Evolutionary conservation across 2,329 filamentous ascomycete genomes (phyloP).

Genomic region (Trichoderma arundinaceum): DNA sequence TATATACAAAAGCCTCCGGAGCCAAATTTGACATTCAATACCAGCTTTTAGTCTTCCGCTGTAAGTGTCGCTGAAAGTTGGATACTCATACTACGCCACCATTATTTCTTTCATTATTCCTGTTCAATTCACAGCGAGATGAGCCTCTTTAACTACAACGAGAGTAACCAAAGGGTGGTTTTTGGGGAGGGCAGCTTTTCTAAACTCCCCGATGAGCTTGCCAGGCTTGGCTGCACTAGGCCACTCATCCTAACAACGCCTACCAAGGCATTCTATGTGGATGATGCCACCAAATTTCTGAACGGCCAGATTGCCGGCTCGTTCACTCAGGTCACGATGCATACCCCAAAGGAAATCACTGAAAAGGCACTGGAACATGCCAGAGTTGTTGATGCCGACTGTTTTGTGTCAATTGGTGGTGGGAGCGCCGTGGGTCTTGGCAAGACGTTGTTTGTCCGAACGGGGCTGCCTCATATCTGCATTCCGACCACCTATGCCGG

Average conservation of each 20-base stretch:
- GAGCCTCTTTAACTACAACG: conserved; percentile 17
- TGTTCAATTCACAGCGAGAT: neutral
- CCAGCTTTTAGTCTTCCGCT: no score
- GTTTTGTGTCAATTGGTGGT: conserved; percentile 44
- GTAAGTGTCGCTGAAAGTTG: no score
- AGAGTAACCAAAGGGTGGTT: conserved; percentile 47
- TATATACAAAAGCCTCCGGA: neutral
- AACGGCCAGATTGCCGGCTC: conserved; percentile 28
- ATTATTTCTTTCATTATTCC: no score
- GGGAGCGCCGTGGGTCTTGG: conserved; percentile 59
- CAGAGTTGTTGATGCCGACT: conserved; percentile 54
- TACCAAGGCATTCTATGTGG: conserved; percentile 13
- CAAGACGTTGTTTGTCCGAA: conserved; percentile 62
- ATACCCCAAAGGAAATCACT: conserved; percentile 64
- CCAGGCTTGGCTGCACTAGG: conserved; percentile 52
- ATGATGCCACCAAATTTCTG: conserved; percentile 1
- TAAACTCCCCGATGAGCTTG: conserved; percentile 52
- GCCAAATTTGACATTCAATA: no score
- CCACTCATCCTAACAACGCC: conserved; percentile 63
- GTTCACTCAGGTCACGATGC: conserved; percentile 65
- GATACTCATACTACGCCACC: neutral
- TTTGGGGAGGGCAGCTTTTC: conserved; percentile 62
- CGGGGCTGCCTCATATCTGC: conserved; percentile 57
- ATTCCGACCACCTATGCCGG: conserved; percentile 67
- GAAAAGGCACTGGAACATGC: conserved; percentile 59